phyloP scores from a whole-genome alignment of 805 yeast species.

The Naumovozyma dairenensis region DNA sequence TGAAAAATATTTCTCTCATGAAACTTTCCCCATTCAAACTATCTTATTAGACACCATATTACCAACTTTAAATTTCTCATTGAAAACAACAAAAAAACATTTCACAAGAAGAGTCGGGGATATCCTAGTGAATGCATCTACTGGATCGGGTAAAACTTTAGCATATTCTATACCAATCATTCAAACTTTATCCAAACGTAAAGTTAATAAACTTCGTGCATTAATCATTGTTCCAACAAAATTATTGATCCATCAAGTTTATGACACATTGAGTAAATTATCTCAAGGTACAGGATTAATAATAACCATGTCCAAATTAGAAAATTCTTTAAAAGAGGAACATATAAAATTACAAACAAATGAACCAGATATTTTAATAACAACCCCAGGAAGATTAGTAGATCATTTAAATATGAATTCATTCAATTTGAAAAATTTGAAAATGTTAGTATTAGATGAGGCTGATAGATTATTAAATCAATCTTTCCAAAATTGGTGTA shows the following conservation, averaged over 20 bases:
- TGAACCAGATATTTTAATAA: conserved; percentile 57
- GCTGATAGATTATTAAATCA: conserved; percentile 79
- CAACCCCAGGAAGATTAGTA: conserved; percentile 78
- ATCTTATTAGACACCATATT: conserved; percentile 20
- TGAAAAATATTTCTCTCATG: conserved; percentile 14
- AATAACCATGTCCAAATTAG: conserved; percentile 45
- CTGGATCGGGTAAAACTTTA: conserved; percentile 93
- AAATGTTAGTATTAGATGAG: conserved; percentile 66
- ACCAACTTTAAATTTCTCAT: conserved; percentile 19
- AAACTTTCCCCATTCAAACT: conserved; percentile 29
- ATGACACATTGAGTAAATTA: conserved; percentile 47
- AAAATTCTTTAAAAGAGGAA: conserved; percentile 56
- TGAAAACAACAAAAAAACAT: conserved; percentile 23
- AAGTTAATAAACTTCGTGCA: conserved; percentile 66
- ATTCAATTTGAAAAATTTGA: conserved; percentile 42
- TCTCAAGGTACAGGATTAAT: conserved; percentile 55
- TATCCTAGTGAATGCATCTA: conserved; percentile 80
- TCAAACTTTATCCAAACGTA: conserved; percentile 50
- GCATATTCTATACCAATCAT: conserved; percentile 81
- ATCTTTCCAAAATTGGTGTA: conserved; percentile 88
- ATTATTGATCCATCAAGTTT: conserved; percentile 78
- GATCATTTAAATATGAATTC: conserved; percentile 46
- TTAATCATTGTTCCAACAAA: conserved; percentile 82
- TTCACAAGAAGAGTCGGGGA: conserved; percentile 59
- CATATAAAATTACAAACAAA: conserved; percentile 35